These are phyloP conservation scores for Debaryomycetaceae sp. DNA, from an alignment of 1,139 yeast species.

Conservation along the genomic window DNA sequence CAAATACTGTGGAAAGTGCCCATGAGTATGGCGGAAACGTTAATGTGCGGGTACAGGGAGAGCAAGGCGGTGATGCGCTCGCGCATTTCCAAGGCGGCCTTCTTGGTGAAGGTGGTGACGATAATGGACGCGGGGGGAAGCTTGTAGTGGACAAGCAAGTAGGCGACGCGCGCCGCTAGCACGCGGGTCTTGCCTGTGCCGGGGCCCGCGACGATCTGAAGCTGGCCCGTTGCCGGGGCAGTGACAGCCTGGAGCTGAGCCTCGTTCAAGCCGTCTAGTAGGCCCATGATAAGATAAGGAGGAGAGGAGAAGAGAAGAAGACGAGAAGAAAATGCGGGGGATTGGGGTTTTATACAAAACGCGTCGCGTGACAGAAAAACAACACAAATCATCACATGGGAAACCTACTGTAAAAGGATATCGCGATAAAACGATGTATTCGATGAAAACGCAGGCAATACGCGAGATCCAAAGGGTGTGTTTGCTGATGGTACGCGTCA, in stretches of 20 bases:
- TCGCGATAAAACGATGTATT: too few species aligned
- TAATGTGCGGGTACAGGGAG: conserved; percentile 18
- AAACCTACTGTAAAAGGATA: too few species aligned
- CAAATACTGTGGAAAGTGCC: conserved; percentile 89
- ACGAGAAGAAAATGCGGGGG: too few species aligned
- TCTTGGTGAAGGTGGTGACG: conserved; percentile 85
- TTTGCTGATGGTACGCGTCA: too few species aligned
- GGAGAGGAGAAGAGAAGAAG: too few species aligned
- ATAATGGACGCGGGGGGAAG: conserved; percentile 52
- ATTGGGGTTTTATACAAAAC: too few species aligned
- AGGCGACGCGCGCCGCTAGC: conserved; percentile 67
- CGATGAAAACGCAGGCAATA: too few species aligned
- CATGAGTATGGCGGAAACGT: conserved; percentile 38
- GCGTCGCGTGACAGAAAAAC: too few species aligned
- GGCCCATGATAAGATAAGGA: neutral
- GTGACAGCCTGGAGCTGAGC: conserved; percentile 55
- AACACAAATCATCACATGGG: too few species aligned
- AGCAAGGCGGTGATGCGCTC: conserved; percentile 42
- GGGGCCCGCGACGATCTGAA: conserved; percentile 87
- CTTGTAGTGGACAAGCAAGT: conserved; percentile 40
- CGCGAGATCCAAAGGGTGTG: too few species aligned
- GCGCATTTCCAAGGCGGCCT: conserved; percentile 78
- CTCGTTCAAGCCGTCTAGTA: conserved; percentile 31
- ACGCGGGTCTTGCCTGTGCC: conserved; percentile 86
- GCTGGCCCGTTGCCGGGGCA: conserved; percentile 37